Conservation (phyloP, 768 basidiomycete genomes). For the Termitomyces sp. region DNA sequence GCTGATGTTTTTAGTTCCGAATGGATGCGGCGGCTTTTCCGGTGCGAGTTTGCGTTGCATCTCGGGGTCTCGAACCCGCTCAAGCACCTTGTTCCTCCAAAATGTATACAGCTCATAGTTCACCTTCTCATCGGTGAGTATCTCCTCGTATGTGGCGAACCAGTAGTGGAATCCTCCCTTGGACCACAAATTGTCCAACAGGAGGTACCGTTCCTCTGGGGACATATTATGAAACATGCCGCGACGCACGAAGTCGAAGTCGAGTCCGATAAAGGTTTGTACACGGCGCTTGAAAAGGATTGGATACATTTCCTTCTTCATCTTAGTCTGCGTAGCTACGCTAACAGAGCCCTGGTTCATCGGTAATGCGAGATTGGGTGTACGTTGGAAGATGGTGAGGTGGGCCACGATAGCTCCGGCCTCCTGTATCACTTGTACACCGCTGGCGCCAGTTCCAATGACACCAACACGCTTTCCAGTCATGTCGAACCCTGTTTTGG, state of each 20-base stretch:
- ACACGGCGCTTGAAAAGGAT: slow-evolving; percentile 18
- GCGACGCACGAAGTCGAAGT: slow-evolving; percentile 7
- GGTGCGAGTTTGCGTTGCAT: slow-evolving; percentile 26
- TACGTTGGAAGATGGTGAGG: slow-evolving; percentile 29
- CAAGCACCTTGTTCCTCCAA: slow-evolving; percentile 23
- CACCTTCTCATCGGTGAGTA: slow-evolving; percentile 14
- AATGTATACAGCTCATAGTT: slow-evolving; percentile 23
- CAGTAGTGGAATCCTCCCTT: slow-evolving; percentile 22
- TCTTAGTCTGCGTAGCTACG: slow-evolving; percentile 13
- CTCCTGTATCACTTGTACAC: slow-evolving; percentile 27
- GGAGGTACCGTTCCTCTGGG: slow-evolving; percentile 21
- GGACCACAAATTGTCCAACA: slow-evolving; percentile 21
- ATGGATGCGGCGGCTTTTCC: slow-evolving; percentile 20
- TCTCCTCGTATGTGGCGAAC: slow-evolving; percentile 18
- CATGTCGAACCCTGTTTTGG: slow-evolving; percentile 19
- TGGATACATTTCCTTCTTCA: slow-evolving; percentile 20
- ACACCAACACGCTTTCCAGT: slow-evolving; percentile 25
- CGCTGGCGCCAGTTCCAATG: slow-evolving; percentile 26
- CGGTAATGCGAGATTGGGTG: slow-evolving; percentile 23
- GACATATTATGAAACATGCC: slow-evolving; percentile 15
- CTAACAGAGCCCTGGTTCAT: slow-evolving; percentile 21
- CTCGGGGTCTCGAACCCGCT: slow-evolving; percentile 18
- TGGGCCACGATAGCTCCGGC: slow-evolving; percentile 18
- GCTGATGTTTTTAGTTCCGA: slow-evolving; percentile 22
- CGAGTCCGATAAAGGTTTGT: slow-evolving; percentile 22